These are phyloP conservation scores for Lepiota venenata DNA, from an alignment of 768 basidiomycete genomes.

Conservation along the genomic window DNA sequence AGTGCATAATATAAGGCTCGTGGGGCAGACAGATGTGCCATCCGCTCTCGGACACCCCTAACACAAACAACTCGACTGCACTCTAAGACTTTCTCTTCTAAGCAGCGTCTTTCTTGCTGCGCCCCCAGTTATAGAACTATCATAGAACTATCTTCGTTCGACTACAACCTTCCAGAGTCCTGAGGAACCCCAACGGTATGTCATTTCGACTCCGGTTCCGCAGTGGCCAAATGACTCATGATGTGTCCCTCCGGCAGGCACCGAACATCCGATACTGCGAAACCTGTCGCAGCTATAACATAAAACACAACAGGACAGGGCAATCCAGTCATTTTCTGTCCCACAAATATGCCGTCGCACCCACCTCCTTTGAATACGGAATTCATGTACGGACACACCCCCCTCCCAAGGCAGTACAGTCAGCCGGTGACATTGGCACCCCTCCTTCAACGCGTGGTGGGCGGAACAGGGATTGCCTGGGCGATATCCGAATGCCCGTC, in stretches of 20 bases:
- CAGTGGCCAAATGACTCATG: constrained; percentile 10
- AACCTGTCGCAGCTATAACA: too few species aligned
- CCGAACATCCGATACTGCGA: not conserved
- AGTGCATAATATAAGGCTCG: too few species aligned
- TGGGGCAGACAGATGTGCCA: too few species aligned
- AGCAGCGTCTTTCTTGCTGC: not conserved
- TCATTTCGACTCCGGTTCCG: constrained; percentile 3
- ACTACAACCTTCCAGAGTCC: not conserved
- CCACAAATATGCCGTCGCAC: not conserved
- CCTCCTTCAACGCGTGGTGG: not conserved
- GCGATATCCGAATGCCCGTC: constrained; percentile 4
- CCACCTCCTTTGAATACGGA: not conserved
- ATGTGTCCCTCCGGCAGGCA: not conserved
- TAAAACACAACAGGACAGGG: not conserved
- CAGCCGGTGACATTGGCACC: not conserved
- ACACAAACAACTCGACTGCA: too few species aligned
- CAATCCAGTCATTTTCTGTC: not conserved
- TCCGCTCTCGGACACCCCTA: too few species aligned
- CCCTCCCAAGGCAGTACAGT: not conserved
- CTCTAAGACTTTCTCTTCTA: too few species aligned
- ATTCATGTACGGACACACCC: not conserved
- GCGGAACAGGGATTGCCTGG: not conserved
- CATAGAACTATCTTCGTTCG: not conserved
- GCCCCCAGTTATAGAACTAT: not conserved
- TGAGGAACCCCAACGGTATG: not conserved